Conservation (phyloP, 192 early-diverging fungal genomes). For the Rhizophagus clarus region DNA sequence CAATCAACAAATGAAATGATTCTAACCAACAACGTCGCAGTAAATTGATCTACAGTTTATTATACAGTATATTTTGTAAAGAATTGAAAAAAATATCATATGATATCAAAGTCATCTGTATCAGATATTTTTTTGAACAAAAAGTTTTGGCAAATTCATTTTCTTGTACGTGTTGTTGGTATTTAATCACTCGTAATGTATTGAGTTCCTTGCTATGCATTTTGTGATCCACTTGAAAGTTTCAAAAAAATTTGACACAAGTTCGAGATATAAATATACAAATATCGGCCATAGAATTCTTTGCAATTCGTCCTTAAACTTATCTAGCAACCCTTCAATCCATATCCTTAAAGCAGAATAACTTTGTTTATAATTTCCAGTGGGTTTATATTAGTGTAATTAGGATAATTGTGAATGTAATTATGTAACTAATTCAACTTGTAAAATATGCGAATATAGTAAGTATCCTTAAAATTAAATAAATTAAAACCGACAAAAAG, state of each 20-base stretch:
- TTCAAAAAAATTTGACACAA: slow-evolving; percentile 79
- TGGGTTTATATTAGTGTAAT: slow-evolving; percentile 57
- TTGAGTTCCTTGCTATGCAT: slow-evolving; percentile 74
- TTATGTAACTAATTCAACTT: too few relatives aligned
- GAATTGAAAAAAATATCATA: slow-evolving; percentile 89
- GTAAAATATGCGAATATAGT: too few relatives aligned
- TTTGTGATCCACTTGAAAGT: slow-evolving; percentile 76
- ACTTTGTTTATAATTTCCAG: slow-evolving; percentile 80
- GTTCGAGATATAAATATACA: slow-evolving; percentile 88
- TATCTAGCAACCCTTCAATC: slow-evolving; percentile 93
- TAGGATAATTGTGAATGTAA: slow-evolving; percentile 50
- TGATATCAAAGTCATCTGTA: slow-evolving; percentile 84
- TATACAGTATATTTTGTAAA: slow-evolving; percentile 88
- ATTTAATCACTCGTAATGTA: slow-evolving; percentile 67
- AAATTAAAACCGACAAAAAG: too few relatives aligned
- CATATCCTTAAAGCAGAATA: slow-evolving; percentile 80
- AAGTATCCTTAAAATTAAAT: too few relatives aligned
- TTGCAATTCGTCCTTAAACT: slow-evolving; percentile 89
- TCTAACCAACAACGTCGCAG: too few relatives aligned
- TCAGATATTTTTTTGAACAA: slow-evolving; percentile 79
- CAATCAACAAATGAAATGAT: too few relatives aligned
- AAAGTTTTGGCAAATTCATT: slow-evolving; percentile 83
- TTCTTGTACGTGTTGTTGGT: slow-evolving; percentile 73
- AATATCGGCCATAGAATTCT: slow-evolving; percentile 88
- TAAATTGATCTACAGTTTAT: too few relatives aligned